phyloP scores from a whole-genome alignment of 2,329 filamentous ascomycete species.

The Talaromyces pinophilus region DNA sequence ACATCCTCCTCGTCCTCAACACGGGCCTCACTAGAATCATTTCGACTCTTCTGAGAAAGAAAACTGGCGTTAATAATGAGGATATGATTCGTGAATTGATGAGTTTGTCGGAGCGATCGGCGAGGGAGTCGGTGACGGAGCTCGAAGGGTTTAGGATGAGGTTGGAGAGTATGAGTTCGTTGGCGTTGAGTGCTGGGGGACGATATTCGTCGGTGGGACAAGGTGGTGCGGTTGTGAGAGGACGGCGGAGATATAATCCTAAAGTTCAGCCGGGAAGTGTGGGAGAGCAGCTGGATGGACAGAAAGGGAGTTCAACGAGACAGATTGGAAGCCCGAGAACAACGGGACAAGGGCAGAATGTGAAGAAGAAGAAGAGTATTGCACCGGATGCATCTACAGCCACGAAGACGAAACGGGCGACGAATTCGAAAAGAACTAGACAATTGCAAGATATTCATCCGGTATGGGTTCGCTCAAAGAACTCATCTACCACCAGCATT shows the following conservation, averaged over 20 bases:
- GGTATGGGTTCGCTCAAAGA: constrained; percentile 22
- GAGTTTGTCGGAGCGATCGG: constrained; percentile 19
- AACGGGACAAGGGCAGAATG: not conserved
- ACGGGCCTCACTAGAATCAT: constrained; percentile 20
- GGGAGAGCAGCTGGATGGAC: not conserved
- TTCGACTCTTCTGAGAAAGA: constrained; percentile 7
- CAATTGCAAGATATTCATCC: not conserved
- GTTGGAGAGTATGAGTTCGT: constrained; percentile 17
- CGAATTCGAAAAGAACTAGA: not conserved
- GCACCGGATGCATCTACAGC: too few species aligned
- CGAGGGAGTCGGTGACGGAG: constrained; percentile 15
- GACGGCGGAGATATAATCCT: not conserved
- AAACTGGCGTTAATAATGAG: not conserved
- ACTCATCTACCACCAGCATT: constrained; percentile 15
- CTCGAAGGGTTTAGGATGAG: constrained; percentile 17
- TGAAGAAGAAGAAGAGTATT: not conserved
- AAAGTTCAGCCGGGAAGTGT: not conserved
- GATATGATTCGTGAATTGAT: constrained; percentile 12
- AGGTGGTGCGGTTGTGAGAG: not conserved
- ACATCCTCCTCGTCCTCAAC: constrained; percentile 20
- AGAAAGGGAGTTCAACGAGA: not conserved
- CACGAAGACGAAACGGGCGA: not conserved
- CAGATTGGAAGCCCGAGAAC: not conserved
- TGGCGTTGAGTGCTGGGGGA: not conserved
- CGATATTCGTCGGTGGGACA: not conserved